These are phyloP conservation scores for Cicer pinnatifidum DNA, from an alignment of 306 rosid genomes.

Conservation along the genomic window DNA sequence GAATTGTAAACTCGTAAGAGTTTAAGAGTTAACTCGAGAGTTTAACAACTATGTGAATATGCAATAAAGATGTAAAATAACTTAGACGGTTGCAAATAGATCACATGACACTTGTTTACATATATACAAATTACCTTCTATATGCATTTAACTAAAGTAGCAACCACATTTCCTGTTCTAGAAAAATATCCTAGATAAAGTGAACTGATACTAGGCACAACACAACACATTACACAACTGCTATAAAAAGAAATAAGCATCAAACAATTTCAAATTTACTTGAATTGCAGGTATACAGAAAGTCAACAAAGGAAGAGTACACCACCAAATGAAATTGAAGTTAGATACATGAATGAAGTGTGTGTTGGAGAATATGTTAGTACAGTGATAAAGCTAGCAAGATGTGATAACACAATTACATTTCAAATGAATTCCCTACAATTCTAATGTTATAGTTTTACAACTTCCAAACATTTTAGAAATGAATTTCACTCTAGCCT, in stretches of 20 bases:
- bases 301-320: conserved; percentile 39
- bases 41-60: not conserved
- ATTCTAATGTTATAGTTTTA: not conserved
- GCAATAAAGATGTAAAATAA: not conserved
- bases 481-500: conserved; percentile 29
- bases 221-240: not conserved
- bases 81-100: not conserved
- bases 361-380: not conserved
- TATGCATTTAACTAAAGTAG: conserved; percentile 23
- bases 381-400: conserved; percentile 24
- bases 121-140: conserved; percentile 6
- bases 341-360: conserved; percentile 2
- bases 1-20: too few species aligned
- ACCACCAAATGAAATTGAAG: conserved; percentile 13
- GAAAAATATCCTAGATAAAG: conserved; percentile 31
- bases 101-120: conserved; percentile 4
- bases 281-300: conserved; percentile 20
- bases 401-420: not conserved
- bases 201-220: conserved; percentile 23
- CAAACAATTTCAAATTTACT: conserved; percentile 5
- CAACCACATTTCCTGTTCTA: conserved; percentile 8
- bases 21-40: too few species aligned
- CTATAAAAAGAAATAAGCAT: not conserved
- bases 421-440: conserved; percentile 4
- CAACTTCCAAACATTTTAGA: conserved; percentile 25